Conservation (phyloP, 345 rosid species). For the Durio zibethinus region DNA sequence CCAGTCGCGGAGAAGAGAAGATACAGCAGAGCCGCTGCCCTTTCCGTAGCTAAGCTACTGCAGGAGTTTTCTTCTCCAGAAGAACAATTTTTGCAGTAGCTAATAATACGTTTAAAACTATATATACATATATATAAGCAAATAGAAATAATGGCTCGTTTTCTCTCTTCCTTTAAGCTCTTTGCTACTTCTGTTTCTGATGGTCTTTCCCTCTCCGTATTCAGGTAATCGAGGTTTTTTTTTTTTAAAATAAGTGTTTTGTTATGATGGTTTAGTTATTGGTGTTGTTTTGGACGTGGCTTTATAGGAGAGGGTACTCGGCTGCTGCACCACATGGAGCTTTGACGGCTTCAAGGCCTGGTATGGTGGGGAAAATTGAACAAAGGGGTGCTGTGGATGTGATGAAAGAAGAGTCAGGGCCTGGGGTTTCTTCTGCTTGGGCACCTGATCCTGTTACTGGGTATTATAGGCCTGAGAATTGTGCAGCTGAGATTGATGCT, state of each 20-base stretch:
- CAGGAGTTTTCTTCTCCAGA: conserved; percentile 7
- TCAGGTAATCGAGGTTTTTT: not conserved
- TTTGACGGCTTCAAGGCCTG: conserved; percentile 19
- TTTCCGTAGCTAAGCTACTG: conserved; percentile 5
- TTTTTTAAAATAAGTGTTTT: not conserved
- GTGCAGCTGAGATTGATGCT: conserved; percentile 53
- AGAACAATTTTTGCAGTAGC: conserved; percentile 5
- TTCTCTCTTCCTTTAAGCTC: conserved; percentile 25
- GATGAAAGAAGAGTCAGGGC: conserved; percentile 31
- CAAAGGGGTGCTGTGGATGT: conserved; percentile 14
- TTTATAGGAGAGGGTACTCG: conserved; percentile 44
- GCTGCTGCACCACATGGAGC: conserved; percentile 32
- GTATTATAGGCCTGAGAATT: conserved; percentile 59
- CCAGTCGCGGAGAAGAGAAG: not conserved
- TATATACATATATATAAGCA: not conserved
- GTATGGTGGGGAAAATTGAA: conserved; percentile 37
- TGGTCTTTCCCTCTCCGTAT: conserved; percentile 18
- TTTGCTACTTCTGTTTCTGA: conserved; percentile 23
- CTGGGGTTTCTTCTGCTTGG: conserved; percentile 48
- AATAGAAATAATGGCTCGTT: conserved; percentile 36
- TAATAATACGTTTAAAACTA: too few species aligned
- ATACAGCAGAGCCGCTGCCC: not conserved
- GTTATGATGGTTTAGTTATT: not conserved
- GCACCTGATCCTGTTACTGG: conserved; percentile 70
- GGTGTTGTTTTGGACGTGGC: not conserved